A percentile compares a stretch with the other conserved stretches of the same genome.
Conservation (phyloP, 306 rosid genomes). For the Pyrus bretschneideri region DNA sequence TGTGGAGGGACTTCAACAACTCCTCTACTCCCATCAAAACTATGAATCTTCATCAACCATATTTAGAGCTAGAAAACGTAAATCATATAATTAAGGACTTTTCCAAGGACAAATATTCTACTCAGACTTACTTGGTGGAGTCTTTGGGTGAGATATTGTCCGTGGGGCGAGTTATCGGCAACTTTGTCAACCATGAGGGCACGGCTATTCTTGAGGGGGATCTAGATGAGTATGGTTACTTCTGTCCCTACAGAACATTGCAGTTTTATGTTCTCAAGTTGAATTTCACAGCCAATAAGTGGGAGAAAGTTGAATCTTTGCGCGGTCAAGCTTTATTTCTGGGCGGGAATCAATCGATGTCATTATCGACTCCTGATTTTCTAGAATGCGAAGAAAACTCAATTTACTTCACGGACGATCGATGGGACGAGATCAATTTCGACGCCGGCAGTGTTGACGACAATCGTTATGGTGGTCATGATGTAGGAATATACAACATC, state of each 20-base stretch:
- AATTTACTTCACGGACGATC: slow-evolving; percentile 7
- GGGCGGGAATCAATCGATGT: neutral
- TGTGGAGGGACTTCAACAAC: neutral
- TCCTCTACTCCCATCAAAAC: neutral
- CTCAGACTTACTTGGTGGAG: slow-evolving; percentile 8
- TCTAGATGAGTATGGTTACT: neutral
- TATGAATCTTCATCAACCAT: neutral
- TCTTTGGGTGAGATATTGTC: slow-evolving; percentile 5
- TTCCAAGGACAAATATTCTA: neutral
- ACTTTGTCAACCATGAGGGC: neutral
- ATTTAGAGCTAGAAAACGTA: too few species aligned
- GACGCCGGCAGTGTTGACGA: neutral
- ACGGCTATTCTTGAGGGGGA: neutral
- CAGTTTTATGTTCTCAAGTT: neutral
- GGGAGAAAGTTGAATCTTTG: slow-evolving; percentile 5
- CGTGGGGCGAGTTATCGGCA: neutral
- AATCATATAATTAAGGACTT: neutral
- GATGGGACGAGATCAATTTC: neutral
- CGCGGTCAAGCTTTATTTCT: neutral
- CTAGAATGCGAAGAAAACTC: neutral
- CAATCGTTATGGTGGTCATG: slow-evolving; percentile 2
- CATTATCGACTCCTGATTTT: neutral
- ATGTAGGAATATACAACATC: slow-evolving; percentile 5
- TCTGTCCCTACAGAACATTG: slow-evolving; percentile 1
- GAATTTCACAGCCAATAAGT: neutral